Evolutionary conservation across 345 rosid genomes (phyloP).

Genomic region (Syzygium grande): DNA sequence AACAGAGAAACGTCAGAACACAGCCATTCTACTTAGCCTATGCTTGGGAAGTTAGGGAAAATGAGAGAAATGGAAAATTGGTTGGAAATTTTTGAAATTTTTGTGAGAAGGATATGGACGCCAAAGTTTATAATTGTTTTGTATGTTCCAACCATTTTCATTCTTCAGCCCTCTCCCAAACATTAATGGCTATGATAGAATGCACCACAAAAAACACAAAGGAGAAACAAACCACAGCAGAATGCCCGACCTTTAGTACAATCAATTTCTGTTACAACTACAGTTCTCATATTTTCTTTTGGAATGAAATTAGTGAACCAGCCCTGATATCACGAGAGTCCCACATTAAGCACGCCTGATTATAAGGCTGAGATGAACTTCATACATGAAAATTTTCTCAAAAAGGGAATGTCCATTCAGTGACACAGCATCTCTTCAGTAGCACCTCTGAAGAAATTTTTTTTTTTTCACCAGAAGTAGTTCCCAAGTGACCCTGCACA

Average conservation of each 20-base stretch:
- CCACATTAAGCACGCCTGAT: background rate
- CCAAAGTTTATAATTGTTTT: background rate
- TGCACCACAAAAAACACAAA: background rate
- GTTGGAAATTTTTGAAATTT: background rate
- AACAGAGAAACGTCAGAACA: background rate
- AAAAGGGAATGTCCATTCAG: background rate
- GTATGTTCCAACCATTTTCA: background rate
- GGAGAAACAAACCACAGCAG: background rate
- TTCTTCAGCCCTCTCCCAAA: background rate
- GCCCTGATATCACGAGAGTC: background rate
- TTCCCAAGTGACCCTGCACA: background rate
- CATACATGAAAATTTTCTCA: background rate
- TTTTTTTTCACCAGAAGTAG: background rate
- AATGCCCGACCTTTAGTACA: background rate
- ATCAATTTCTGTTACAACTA: background rate
- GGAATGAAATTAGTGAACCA: background rate
- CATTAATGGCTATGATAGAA: background rate
- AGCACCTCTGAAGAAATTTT: background rate
- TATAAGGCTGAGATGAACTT: background rate
- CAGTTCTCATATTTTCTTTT: background rate
- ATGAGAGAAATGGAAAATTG: background rate
- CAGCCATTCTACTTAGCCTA: background rate
- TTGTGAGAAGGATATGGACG: background rate
- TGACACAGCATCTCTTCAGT: background rate
- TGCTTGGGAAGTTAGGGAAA: background rate